phyloP scores from a whole-genome alignment of 1,284 basidiomycete species.

The Thecaphora frezii region DNA sequence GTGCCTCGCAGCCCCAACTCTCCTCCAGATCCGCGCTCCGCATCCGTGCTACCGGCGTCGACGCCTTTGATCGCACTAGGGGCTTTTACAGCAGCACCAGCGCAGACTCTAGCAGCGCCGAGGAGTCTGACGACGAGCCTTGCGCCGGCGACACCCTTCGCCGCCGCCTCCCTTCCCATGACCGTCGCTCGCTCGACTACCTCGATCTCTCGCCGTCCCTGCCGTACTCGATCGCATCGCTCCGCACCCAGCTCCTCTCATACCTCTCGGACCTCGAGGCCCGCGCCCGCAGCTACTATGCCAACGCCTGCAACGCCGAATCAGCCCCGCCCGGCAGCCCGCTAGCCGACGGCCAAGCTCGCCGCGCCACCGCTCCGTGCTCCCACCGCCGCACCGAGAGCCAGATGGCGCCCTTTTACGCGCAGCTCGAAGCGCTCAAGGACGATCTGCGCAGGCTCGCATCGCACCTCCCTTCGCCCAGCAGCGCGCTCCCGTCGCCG shows the following conservation, averaged over 20 bases:
- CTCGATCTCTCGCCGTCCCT: conserved; percentile 42
- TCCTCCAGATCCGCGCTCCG: not conserved
- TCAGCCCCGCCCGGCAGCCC: not conserved
- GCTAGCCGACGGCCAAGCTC: too few species aligned
- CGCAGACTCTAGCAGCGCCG: conserved; percentile 1
- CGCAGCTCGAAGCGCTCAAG: conserved; percentile 43
- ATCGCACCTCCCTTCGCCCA: conserved; percentile 20
- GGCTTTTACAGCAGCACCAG: conserved; percentile 1
- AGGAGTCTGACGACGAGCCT: not conserved
- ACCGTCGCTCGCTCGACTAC: conserved; percentile 24
- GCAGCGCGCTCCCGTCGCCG: conserved; percentile 6
- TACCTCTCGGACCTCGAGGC: conserved; percentile 42
- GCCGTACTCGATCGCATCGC: conserved; percentile 39
- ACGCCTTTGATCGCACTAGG: not conserved
- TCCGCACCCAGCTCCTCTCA: conserved; percentile 35
- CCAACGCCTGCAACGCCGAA: not conserved
- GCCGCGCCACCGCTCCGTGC: too few species aligned
- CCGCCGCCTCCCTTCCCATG: too few species aligned
- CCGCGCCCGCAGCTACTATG: conserved; percentile 25
- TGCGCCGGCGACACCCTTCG: too few species aligned
- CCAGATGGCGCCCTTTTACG: conserved; percentile 29
- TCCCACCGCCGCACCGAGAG: conserved; percentile 2
- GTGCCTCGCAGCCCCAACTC: not conserved
- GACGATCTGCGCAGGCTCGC: conserved; percentile 36
- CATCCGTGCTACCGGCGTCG: not conserved